phyloP scores from a whole-genome alignment of 805 yeast species.

The Torulaspora maleeae region DNA sequence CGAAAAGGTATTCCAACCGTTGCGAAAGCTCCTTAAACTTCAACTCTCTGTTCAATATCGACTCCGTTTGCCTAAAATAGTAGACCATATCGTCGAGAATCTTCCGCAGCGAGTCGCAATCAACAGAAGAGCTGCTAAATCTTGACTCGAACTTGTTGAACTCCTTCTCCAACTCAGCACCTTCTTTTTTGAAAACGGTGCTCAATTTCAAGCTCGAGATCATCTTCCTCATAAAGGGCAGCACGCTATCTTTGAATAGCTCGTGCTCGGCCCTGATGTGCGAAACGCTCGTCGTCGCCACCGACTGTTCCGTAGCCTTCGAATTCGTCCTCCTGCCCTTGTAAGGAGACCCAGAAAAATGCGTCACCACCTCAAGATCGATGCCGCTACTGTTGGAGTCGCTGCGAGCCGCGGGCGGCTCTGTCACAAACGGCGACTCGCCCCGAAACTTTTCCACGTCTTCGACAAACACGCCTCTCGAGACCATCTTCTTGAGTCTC shows the following conservation, averaged over 20 bases:
- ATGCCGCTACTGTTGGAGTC: background rate
- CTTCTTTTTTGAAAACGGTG: conserved; percentile 21
- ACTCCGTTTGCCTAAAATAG: conserved; percentile 21
- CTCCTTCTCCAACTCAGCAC: conserved; percentile 11
- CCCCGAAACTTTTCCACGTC: conserved; percentile 1
- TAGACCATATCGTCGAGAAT: conserved; percentile 21
- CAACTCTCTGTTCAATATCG: conserved; percentile 27
- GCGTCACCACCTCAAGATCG: conserved; percentile 15
- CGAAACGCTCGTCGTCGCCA: conserved; percentile 21
- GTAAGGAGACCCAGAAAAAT: conserved; percentile 24
- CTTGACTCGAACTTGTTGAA: conserved; percentile 13
- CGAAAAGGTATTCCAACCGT: conserved; percentile 19
- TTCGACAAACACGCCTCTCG: conserved; percentile 6
- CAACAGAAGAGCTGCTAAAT: conserved; percentile 7
- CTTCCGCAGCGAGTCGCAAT: conserved; percentile 11
- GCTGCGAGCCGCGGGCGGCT: background rate
- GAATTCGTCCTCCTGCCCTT: conserved; percentile 14
- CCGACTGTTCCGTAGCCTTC: conserved; percentile 19
- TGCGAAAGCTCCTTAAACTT: conserved; percentile 17
- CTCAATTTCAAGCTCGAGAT: conserved; percentile 21
- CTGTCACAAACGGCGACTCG: background rate
- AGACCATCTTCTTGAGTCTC: conserved; percentile 9
- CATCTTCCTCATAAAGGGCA: conserved; percentile 24
- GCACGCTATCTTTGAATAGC: conserved; percentile 17
- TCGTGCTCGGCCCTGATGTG: conserved; percentile 16